phyloP scores from a whole-genome alignment of 2,329 filamentous ascomycete species.

The Cordyceps fumosorosea region DNA sequence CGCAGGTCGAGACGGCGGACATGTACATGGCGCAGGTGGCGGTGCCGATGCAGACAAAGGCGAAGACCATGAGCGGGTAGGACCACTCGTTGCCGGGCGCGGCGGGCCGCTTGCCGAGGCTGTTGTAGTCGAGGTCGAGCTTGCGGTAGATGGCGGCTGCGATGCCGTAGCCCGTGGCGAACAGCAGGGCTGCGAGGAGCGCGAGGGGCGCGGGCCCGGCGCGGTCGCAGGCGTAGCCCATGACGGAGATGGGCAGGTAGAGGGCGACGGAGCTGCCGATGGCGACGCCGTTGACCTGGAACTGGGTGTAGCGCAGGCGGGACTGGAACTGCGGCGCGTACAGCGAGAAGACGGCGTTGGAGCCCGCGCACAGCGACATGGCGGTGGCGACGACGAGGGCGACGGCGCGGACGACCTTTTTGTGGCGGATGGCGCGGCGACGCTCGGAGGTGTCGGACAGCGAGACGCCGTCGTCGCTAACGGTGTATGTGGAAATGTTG shows the following conservation, averaged over 20 bases:
- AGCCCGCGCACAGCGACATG: constrained; percentile 72
- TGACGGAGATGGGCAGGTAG: constrained; percentile 85
- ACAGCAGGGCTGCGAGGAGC: constrained; percentile 63
- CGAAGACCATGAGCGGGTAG: constrained; percentile 75
- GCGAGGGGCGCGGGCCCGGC: constrained; percentile 74
- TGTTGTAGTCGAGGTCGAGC: constrained; percentile 40
- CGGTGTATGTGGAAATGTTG: constrained; percentile 8
- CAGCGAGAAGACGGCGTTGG: constrained; percentile 87
- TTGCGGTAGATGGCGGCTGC: constrained; percentile 70
- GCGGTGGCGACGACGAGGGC: constrained; percentile 50
- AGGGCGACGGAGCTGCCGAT: constrained; percentile 82
- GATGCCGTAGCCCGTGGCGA: constrained; percentile 74
- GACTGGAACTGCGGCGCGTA: constrained; percentile 89
- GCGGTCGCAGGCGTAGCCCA: constrained; percentile 89
- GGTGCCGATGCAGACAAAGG: constrained; percentile 76
- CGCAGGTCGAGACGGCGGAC: constrained; percentile 84
- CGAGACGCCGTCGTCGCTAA: constrained; percentile 9
- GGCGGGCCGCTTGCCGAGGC: constrained; percentile 24
- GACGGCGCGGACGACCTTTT: constrained; percentile 33
- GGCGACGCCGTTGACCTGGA: constrained; percentile 85
- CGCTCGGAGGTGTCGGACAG: constrained; percentile 13
- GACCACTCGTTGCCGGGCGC: constrained; percentile 52
- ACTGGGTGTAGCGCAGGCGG: constrained; percentile 78
- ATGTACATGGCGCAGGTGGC: constrained; percentile 88
- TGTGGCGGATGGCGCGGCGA: constrained; percentile 22